phyloP scores from a whole-genome alignment of 148 eudicot genomes.

The Oxyria digyna region DNA sequence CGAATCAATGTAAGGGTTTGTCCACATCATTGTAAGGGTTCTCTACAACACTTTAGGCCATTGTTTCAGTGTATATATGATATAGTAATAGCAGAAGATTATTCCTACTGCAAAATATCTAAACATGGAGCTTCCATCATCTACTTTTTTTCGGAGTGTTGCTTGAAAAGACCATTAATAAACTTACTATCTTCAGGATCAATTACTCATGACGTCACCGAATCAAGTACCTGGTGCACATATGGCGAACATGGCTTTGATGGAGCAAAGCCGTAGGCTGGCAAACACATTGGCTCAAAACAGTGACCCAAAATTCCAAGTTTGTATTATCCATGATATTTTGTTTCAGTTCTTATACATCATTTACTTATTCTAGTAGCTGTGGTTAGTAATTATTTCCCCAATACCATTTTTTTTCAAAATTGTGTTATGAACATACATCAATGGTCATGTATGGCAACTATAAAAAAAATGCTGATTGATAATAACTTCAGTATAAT shows the following conservation, averaged over 20 bases:
- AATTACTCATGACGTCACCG: conserved; percentile 41
- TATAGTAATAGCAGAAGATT: neutral
- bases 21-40: neutral
- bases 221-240: conserved; percentile 47
- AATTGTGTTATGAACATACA: neutral
- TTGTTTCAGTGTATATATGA: neutral
- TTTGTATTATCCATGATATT: conserved; percentile 12
- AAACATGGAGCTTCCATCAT: neutral
- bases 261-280: conserved; percentile 94
- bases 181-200: conserved; percentile 36
- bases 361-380: neutral
- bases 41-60: neutral
- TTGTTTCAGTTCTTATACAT: neutral
- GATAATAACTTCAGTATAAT: too few species aligned
- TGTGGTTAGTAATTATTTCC: neutral
- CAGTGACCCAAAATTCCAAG: conserved; percentile 93
- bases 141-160: neutral
- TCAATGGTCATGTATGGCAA: too few species aligned
- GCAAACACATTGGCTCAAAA: conserved; percentile 91
- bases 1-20: neutral
- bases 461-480: too few species aligned
- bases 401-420: neutral
- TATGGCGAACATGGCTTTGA: conserved; percentile 63
- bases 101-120: neutral
- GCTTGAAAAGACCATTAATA: neutral